Percentiles rank a stretch among this genome's conserved stretches.
Conservation (phyloP, 2,329 filamentous ascomycete species). For the Hyphodiscus sp. region DNA sequence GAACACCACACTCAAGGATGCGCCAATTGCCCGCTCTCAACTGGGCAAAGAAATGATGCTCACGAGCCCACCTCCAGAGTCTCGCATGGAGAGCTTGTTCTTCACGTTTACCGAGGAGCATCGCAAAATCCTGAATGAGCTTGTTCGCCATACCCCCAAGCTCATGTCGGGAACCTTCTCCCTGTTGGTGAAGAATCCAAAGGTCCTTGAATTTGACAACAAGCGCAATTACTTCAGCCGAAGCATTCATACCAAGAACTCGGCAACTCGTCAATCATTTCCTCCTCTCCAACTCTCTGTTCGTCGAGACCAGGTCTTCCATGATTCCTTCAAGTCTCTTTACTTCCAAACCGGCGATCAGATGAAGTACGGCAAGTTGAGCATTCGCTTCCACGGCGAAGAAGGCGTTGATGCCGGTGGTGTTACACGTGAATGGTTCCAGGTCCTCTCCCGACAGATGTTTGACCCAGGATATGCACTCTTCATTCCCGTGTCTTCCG, state of each 20-base stretch:
- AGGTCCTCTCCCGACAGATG: slow-evolving; percentile 94
- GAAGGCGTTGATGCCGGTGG: slow-evolving; percentile 97
- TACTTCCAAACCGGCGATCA: slow-evolving; percentile 96
- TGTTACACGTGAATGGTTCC: slow-evolving; percentile 98
- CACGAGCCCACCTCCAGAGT: slow-evolving; percentile 71
- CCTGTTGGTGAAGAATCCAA: slow-evolving; percentile 93
- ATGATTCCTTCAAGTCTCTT: slow-evolving; percentile 96
- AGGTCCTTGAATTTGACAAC: slow-evolving; percentile 98
- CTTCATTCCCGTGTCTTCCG: slow-evolving; percentile 93
- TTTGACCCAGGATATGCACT: slow-evolving; percentile 97
- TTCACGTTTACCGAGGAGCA: slow-evolving; percentile 98
- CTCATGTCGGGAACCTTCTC: slow-evolving; percentile 98
- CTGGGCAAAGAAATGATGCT: slow-evolving; percentile 61
- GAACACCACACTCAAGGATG: slow-evolving; percentile 63
- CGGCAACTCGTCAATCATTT: slow-evolving; percentile 62
- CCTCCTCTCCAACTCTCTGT: slow-evolving; percentile 79
- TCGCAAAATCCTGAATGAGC: slow-evolving; percentile 93
- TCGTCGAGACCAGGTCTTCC: slow-evolving; percentile 90
- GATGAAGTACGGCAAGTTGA: slow-evolving; percentile 98
- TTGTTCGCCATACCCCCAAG: slow-evolving; percentile 93
- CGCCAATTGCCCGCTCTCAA: slow-evolving; percentile 28
- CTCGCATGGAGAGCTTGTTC: slow-evolving; percentile 82
- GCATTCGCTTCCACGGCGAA: slow-evolving; percentile 93
- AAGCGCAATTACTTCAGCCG: slow-evolving; percentile 99
- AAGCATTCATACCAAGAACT: slow-evolving; percentile 72